phyloP scores from a whole-genome alignment of 441 rosid species.

The Erysimum cheiri region DNA sequence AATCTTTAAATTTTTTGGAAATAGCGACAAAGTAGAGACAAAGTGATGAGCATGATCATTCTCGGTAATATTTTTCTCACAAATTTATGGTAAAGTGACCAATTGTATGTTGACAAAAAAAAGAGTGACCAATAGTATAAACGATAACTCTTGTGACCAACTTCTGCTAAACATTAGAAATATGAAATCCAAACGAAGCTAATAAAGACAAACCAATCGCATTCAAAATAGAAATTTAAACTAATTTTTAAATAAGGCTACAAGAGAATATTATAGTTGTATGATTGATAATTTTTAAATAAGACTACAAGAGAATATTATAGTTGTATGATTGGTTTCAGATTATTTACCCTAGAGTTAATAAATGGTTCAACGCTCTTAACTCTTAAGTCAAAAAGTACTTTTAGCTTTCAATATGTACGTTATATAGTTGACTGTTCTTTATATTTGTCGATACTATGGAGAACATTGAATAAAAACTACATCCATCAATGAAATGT shows the following conservation, averaged over 20 bases:
- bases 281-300: too few relatives aligned
- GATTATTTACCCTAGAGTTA: background rate
- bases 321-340: background rate
- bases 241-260: too few relatives aligned
- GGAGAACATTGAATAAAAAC: background rate
- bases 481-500: background rate
- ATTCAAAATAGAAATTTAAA: too few relatives aligned
- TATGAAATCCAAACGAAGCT: background rate
- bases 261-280: too few relatives aligned
- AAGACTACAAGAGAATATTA: background rate
- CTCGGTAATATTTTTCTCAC: too few relatives aligned
- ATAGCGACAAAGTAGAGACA: background rate
- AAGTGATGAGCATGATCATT: too few relatives aligned
- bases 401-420: background rate
- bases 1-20: background rate
- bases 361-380: background rate
- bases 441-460: background rate
- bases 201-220: background rate
- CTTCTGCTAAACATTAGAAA: background rate
- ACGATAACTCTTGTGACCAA: background rate
- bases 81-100: background rate
- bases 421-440: background rate
- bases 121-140: too few relatives aligned
- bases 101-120: too few relatives aligned
- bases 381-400: background rate